phyloP scores from a whole-genome alignment of 2,329 filamentous ascomycete genomes.

The Colletotrichum melonis region DNA sequence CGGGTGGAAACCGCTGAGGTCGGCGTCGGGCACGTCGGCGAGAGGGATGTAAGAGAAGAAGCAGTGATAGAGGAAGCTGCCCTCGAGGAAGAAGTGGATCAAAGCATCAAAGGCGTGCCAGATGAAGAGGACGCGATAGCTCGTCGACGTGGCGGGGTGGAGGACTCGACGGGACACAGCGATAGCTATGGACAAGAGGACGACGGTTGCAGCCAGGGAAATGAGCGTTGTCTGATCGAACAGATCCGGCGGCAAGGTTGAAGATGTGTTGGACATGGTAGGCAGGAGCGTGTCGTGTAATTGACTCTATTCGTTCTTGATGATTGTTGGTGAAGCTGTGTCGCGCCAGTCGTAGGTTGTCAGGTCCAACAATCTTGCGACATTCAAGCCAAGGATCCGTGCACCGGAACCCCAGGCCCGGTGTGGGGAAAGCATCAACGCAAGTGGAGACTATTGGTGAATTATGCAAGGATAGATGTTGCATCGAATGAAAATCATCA shows the following conservation, averaged over 20 bases:
- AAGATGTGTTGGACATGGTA: conserved; percentile 36
- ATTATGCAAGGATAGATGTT: background rate
- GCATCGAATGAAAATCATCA: background rate
- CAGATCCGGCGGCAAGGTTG: conserved; percentile 61
- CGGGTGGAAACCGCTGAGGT: conserved; percentile 52
- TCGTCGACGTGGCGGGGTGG: conserved; percentile 61
- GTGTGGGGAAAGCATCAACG: background rate
- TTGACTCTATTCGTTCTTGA: background rate
- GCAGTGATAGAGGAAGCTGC: conserved; percentile 91
- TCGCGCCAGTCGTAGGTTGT: background rate
- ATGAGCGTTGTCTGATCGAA: conserved; percentile 71
- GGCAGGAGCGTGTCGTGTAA: background rate
- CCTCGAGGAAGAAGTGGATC: conserved; percentile 92
- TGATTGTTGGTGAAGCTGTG: background rate
- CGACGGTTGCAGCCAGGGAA: conserved; percentile 66
- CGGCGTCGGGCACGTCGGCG: conserved; percentile 46
- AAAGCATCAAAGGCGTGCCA: conserved; percentile 96
- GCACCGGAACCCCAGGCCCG: background rate
- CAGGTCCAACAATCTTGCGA: background rate
- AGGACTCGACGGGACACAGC: conserved; percentile 58
- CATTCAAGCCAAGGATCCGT: conserved; percentile 10
- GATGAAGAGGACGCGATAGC: conserved; percentile 83
- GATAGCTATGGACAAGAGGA: conserved; percentile 64
- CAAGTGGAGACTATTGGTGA: no score
- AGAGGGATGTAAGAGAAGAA: conserved; percentile 74